A percentile compares a stretch with the other conserved stretches of the same genome.
phyloP scores from a whole-genome alignment of 2,329 filamentous ascomycete species.

The Claviceps arundinis region DNA sequence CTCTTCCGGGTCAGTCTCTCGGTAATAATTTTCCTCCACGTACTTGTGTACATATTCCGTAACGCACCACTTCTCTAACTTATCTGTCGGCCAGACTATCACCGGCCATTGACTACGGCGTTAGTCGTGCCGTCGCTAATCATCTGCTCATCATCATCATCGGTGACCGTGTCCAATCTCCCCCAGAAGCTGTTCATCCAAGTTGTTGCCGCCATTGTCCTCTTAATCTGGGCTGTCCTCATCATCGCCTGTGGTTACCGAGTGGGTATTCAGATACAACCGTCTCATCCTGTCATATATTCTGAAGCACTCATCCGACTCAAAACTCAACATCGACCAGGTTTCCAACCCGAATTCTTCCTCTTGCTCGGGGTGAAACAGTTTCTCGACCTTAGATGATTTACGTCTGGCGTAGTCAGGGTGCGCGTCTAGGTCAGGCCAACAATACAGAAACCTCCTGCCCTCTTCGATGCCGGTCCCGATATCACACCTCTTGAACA shows the following conservation, averaged over 20 bases:
- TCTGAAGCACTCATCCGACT: conserved; percentile 8
- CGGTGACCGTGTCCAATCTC: conserved; percentile 5
- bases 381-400: conserved; percentile 6
- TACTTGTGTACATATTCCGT: no score
- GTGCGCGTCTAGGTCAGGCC: conserved; percentile 20
- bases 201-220: conserved; percentile 9
- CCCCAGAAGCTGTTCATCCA: conserved; percentile 12
- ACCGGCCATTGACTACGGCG: conserved; percentile 7
- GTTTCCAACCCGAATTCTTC: conserved; percentile 9
- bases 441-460: conserved; percentile 15
- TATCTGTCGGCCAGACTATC: no score
- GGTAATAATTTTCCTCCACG: no score
- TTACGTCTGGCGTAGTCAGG: conserved; percentile 15
- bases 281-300: conserved; percentile 9
- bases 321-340: conserved; percentile 20
- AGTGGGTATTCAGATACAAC: conserved; percentile 6
- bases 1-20: no score
- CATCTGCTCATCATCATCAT: conserved; percentile 9
- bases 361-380: not conserved
- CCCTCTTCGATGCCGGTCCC: conserved; percentile 13
- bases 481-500: conserved; percentile 14
- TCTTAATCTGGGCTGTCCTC: conserved; percentile 7
- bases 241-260: conserved; percentile 8
- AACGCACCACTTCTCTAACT: no score
- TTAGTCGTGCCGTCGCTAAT: conserved; percentile 21